Base-by-base conservation (phyloP, 2,329 filamentous ascomycete genomes). In the Elsinoe arachidis region DNA sequence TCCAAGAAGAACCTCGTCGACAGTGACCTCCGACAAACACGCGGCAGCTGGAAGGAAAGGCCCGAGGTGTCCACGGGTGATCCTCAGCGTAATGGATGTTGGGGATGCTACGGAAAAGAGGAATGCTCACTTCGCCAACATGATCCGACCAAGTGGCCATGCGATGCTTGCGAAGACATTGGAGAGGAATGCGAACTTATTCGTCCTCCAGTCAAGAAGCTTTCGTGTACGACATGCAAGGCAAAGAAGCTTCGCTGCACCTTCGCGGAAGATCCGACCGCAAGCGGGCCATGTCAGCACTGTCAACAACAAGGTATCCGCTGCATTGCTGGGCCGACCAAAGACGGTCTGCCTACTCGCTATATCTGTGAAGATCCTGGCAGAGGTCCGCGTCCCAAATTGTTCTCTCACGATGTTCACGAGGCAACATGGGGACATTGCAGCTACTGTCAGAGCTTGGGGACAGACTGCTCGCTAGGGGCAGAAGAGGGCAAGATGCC, bases 311-410 rank as follows among this genome's bases (percentile, higher is more conserved):
- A 55, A 17, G 65, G 63, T 1, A 60, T 63, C n/a, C 60, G 61
- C 2, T 75, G 73, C 58, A 53, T 72, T 11, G 73, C 72, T 10
- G 73, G 72, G 3, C 73, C 72, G 5, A 63, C 61, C 1, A 62
- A 63, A 47, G 62, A 65, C 3, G 58, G 55, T 33, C 61, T 63
- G 43, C 62, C 61, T 23, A 57, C 54, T 1, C 38, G 55, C 35
- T 58, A 35, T 5, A 58, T 37, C 15, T 37, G 37, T 34, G 55
- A 60, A 12, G 58, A 56, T 35, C 61, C 43, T 44, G 62, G 59
- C 35, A 59, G 58, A 44, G n/a, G 47, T 53, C 23, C 46, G 41
- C 38, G 52, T 17, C 15, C 33, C 7, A 9, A 37, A 34, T 3
- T n/a, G 30, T 53, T 19, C 30, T 5, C 26, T 9, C 15, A 55